Conservation (phyloP, 148 eudicot genomes). For the Rhododendron griersonianum region DNA sequence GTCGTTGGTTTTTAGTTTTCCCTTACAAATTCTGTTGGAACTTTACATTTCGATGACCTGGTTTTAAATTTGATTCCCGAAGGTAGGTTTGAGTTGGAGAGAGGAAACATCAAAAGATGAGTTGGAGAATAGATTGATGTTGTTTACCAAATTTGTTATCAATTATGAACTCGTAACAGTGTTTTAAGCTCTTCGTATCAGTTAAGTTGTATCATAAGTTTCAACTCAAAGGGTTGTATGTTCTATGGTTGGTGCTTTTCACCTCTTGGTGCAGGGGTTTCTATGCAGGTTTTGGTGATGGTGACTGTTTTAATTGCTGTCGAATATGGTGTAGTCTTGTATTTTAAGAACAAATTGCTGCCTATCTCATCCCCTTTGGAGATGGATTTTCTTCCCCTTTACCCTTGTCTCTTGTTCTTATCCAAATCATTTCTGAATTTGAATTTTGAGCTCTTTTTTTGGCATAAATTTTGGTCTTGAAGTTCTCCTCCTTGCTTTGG, state of each 20-base stretch:
- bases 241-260: background rate
- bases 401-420: background rate
- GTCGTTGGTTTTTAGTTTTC: background rate
- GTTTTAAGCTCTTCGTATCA: background rate
- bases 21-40: background rate
- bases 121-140: background rate
- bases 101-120: background rate
- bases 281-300: background rate
- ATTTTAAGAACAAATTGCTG: background rate
- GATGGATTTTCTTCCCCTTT: background rate
- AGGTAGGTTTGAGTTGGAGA: background rate
- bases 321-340: background rate
- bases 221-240: background rate
- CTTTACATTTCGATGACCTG: background rate
- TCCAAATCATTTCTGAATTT: background rate
- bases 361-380: background rate
- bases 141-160: background rate
- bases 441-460: background rate
- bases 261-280: background rate
- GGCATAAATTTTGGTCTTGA: background rate
- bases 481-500: background rate
- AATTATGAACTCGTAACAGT: background rate
- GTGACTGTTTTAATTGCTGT: background rate
- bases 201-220: background rate
- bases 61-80: background rate